These are phyloP conservation scores for Ustilago shanxiensis DNA, from an alignment of 1,284 basidiomycete species.

Conservation along the genomic window DNA sequence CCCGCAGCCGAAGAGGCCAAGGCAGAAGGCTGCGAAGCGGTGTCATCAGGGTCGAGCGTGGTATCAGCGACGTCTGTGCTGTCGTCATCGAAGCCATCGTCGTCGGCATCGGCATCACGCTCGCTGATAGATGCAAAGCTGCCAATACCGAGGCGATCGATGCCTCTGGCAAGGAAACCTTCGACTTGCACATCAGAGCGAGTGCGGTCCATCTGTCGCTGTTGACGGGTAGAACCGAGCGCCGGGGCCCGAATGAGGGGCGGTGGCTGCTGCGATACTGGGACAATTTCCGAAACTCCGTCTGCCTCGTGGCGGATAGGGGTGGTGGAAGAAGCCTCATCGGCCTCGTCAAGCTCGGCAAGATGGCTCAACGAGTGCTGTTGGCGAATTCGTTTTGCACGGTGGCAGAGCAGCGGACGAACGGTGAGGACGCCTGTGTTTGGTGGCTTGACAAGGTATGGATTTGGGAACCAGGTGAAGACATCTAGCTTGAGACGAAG, in stretches of 20 bases:
- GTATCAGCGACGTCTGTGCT: slow-evolving; percentile 24
- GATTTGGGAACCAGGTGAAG: slow-evolving; percentile 66
- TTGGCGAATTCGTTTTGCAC: slow-evolving; percentile 23
- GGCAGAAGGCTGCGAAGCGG: slow-evolving; percentile 5
- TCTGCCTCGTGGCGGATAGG: slow-evolving; percentile 18
- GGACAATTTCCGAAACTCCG: not conserved
- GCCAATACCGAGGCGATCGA: slow-evolving; percentile 33
- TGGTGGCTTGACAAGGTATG: slow-evolving; percentile 52
- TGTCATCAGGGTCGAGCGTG: slow-evolving; percentile 18
- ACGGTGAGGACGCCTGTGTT: slow-evolving; percentile 40
- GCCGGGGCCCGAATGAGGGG: slow-evolving; percentile 37
- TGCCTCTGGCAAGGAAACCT: slow-evolving; percentile 46
- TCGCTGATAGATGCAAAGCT: slow-evolving; percentile 34
- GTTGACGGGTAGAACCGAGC: slow-evolving; percentile 16
- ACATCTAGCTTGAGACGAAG: slow-evolving; percentile 60
- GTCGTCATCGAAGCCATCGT: slow-evolving; percentile 17
- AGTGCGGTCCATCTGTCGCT: slow-evolving; percentile 35
- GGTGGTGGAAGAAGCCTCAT: slow-evolving; percentile 32
- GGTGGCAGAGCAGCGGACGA: slow-evolving; percentile 35
- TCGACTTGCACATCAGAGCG: slow-evolving; percentile 51
- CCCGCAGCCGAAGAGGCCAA: not conserved
- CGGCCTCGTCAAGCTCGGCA: slow-evolving; percentile 28
- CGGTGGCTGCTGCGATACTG: slow-evolving; percentile 34
- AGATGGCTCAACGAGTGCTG: slow-evolving; percentile 21
- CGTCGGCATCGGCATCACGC: slow-evolving; percentile 6